Evolutionary conservation across 257 asterid species (phyloP).

Genomic region (Solanum bulbocastanum): DNA sequence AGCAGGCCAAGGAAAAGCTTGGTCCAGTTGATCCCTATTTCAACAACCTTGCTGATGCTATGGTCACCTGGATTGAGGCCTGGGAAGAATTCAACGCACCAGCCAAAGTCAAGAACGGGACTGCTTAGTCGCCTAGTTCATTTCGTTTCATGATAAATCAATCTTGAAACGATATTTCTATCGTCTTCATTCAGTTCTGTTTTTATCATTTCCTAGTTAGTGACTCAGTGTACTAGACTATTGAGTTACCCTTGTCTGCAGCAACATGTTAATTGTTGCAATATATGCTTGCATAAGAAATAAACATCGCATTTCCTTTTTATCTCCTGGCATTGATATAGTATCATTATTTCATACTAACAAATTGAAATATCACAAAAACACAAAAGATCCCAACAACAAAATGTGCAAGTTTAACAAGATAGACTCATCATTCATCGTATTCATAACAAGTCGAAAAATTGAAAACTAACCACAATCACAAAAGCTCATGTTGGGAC

Average conservation of each 20-base stretch:
- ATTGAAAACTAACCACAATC: background rate
- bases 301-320: background rate
- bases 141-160: background rate
- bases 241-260: background rate
- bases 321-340: background rate
- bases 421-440: background rate
- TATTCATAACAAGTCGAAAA: background rate
- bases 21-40: slow-evolving; percentile 50
- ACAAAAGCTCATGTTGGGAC: background rate
- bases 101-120: background rate
- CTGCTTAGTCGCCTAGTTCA: background rate
- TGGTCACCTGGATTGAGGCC: slow-evolving; percentile 63
- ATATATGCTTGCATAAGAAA: background rate
- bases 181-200: background rate
- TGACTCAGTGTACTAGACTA: background rate
- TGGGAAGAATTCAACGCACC: slow-evolving; percentile 56
- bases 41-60: slow-evolving; percentile 51
- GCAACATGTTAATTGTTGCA: background rate
- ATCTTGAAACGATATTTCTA: background rate
- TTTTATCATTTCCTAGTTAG: background rate
- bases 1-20: slow-evolving; percentile 46
- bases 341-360: background rate
- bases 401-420: background rate
- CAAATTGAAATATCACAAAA: background rate
- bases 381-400: background rate